Base-by-base conservation (phyloP, 768 basidiomycete species). In the Psilocybe sp. region DNA sequence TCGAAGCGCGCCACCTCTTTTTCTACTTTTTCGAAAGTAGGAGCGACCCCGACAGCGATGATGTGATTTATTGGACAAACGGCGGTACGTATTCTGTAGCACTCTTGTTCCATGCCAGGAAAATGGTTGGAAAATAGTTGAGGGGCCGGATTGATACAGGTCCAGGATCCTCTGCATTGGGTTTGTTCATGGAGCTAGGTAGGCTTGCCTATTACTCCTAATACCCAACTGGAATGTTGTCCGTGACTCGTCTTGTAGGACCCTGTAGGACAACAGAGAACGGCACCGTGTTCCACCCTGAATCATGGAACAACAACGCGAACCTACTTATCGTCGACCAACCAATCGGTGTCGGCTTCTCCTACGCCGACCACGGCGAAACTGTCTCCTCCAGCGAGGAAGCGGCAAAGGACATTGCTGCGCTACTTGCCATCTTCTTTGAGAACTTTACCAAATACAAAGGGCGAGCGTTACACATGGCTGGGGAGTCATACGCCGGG, bases 21-120 rank as follows among this genome's bases (percentile, higher is more conserved):
- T 88, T 89, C 72, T 86, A 85, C 69, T 88, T 89, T 62, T 89
- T 89, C 62, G 85, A 89, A 62, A 84, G 81, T 48, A 69, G 88
- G 44, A 75, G 64, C 44, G 69, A 83, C 51, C 82, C 84, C 6
- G 74, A 73, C 28, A 76, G 66, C 44, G 82, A 84, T 59, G 81
- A 83, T 54, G 77, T 84, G 12, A 78, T 84, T 11, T 78, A 82
- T 57, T 78, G 76, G 76, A 73, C 72, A 0, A 76, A 72, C 45
- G 75, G 75, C 49, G 85, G 73, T 60, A 10, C 12, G 45, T 37
- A 20, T 67, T 68, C 3, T 70, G 63, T 43, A 65, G 66, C 41
- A 81, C 60, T 52, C 4, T 7, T 28, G 7, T 28, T 28, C 23
- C 7, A 7, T 28, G 23, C 23, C 3, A 28, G 7, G 7, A 7